Base-by-base conservation (phyloP, 2,329 filamentous ascomycete genomes). In the Colletotrichum brevisporum region DNA sequence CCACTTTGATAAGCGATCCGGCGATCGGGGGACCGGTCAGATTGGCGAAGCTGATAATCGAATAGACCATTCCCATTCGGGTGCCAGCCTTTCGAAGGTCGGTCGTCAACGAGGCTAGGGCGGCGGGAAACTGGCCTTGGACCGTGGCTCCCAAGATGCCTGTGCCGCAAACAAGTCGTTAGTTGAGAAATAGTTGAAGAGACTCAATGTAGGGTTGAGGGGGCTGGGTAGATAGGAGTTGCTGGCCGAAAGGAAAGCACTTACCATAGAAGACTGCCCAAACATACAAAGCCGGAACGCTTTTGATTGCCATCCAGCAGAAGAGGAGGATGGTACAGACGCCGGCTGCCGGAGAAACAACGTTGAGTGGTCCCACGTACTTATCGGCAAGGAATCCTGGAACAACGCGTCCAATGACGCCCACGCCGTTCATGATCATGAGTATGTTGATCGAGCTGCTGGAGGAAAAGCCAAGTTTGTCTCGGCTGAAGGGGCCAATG, bases 101-200 rank as follows among this genome's bases (percentile, higher is more conserved):
- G 4, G 80, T 80, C 1, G 85, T 88, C 65, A 89, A 77, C 47
- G 85, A 86, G 55, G 84, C 86, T 45, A 91, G 73, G 0, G 86
- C 87, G 0, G 90, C 89, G 0, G 91, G 91, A 71, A 93, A 92
- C 4, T 93, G 76, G 5, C 85, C 85, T 77, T 92, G 91, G 53
- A 92, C 87, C 0, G 84, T 89, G 0, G 89, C 90, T 0, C 85
- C 88, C 2, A 85, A 85, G 52, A 92, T 82, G 1, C 92, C 59
- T 48, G 6, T 27, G 6, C 8, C 24, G 13, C 13, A 6, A 24
- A 53, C 6, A 24, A 27, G n/a, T 27, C 10, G 26, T 53, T 15
- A 31, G 51, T 2, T 21, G 13, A 26, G 8, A 1, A 10, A 2
- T 10, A 4, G 10, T 36, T 9, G 31, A 36, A 8, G 31, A 36